Conservation (phyloP, 164 flowering plant genomes). For the Piper longum region DNA sequence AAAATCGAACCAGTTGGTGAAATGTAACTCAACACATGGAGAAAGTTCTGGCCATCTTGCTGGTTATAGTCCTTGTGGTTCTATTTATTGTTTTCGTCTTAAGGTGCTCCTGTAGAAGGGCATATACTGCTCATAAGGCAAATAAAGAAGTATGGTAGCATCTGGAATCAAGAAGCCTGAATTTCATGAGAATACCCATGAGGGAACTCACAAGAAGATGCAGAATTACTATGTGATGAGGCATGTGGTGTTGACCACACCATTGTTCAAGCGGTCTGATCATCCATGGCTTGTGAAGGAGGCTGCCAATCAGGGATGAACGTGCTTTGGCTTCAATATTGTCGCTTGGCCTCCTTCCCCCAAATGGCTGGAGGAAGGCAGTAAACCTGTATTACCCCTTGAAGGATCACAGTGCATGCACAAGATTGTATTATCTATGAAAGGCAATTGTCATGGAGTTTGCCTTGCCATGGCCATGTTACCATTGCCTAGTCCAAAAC, state of each 20-base stretch:
- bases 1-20: not conserved
- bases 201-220: conserved; percentile 15
- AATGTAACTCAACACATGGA: conserved; percentile 1
- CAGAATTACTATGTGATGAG: conserved; percentile 25
- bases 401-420: conserved; percentile 74
- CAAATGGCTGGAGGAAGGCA: conserved; percentile 17
- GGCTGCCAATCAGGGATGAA: conserved; percentile 87
- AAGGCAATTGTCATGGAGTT: conserved; percentile 2
- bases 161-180: conserved; percentile 9
- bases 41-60: conserved; percentile 14
- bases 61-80: conserved; percentile 7
- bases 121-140: not conserved
- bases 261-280: conserved; percentile 67
- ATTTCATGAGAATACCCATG: conserved; percentile 10
- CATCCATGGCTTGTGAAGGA: conserved; percentile 60
- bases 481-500: conserved; percentile 80
- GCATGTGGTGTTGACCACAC: conserved; percentile 26
- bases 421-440: conserved; percentile 47
- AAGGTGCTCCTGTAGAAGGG: conserved; percentile 11
- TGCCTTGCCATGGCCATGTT: conserved; percentile 31
- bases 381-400: conserved; percentile 59
- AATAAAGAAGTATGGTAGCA: conserved; percentile 3
- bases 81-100: conserved; percentile 13
- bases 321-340: conserved; percentile 52
- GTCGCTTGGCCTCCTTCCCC: conserved; percentile 17